Evolutionary conservation across 192 early-diverging fungal genomes (phyloP).

Genomic region (Backusella tarrabulga): DNA sequence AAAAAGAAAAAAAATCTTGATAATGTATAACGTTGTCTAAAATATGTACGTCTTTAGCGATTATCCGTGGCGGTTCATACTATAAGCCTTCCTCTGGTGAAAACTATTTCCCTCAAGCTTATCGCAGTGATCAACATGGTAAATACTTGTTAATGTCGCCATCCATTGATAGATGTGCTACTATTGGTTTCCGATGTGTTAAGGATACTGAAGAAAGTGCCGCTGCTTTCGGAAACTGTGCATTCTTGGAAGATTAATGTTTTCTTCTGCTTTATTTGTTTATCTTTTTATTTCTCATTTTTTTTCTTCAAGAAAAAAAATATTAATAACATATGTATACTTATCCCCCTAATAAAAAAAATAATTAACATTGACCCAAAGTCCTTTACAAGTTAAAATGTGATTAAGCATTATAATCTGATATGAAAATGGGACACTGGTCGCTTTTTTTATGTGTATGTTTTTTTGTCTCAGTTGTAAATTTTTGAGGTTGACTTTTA

Average conservation of each 20-base stretch:
- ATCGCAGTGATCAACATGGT: slow-evolving; percentile 17
- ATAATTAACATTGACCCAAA: background rate
- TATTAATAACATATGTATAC: background rate
- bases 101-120: slow-evolving; percentile 27
- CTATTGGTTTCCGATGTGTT: slow-evolving; percentile 28
- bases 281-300: background rate
- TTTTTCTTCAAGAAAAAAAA: background rate
- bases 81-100: slow-evolving; percentile 7
- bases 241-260: background rate
- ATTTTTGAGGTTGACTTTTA: too few relatives aligned
- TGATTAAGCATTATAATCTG: background rate
- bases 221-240: slow-evolving; percentile 21
- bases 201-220: slow-evolving; percentile 25
- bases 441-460: too few relatives aligned
- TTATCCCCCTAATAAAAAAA: background rate
- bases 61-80: slow-evolving; percentile 27
- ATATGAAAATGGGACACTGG: background rate
- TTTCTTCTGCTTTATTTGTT: background rate
- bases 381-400: background rate
- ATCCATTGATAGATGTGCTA: slow-evolving; percentile 18
- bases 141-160: slow-evolving; percentile 26
- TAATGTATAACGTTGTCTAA: background rate
- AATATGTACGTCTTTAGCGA: background rate
- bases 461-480: too few relatives aligned
- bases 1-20: background rate